phyloP scores from a whole-genome alignment of 768 basidiomycete species.

The Pisolithus orientalis region DNA sequence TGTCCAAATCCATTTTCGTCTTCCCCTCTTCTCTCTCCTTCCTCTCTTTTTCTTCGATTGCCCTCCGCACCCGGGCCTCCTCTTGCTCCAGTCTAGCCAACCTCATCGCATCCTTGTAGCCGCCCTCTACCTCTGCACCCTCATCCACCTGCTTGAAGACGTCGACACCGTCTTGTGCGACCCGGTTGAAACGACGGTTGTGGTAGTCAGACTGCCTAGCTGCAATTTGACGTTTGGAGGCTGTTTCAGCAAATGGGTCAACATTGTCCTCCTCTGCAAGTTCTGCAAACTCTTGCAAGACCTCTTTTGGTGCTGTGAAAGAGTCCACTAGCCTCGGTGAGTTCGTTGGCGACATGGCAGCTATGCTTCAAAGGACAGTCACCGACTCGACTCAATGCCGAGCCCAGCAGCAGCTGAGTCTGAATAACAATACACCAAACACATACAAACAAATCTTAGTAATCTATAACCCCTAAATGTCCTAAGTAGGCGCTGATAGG shows the following conservation, averaged over 20 bases:
- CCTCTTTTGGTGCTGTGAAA: constrained; percentile 88
- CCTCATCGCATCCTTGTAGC: constrained; percentile 96
- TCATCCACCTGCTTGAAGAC: constrained; percentile 67
- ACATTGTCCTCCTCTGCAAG: constrained; percentile 91
- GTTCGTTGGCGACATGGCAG: constrained; percentile 17
- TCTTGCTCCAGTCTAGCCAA: constrained; percentile 87
- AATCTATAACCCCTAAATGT: too few species aligned
- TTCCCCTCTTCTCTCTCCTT: constrained; percentile 63
- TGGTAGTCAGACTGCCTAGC: constrained; percentile 94
- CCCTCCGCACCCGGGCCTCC: constrained; percentile 74
- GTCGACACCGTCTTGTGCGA: constrained; percentile 75
- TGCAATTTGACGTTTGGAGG: constrained; percentile 89
- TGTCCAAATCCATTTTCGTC: constrained; percentile 85
- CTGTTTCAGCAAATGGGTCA: constrained; percentile 90
- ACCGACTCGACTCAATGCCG: neutral
- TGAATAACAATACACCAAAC: constrained; percentile 28
- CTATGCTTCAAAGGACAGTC: neutral
- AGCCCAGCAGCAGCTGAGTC: constrained; percentile 17
- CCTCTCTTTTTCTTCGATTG: constrained; percentile 86
- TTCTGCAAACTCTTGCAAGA: constrained; percentile 89
- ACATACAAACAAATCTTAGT: constrained; percentile 7
- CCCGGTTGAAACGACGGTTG: constrained; percentile 81
- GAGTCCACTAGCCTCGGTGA: constrained; percentile 80
- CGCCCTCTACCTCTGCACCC: constrained; percentile 69
- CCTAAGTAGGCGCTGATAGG: too few species aligned